phyloP scores from a whole-genome alignment of 345 rosid species.

The Salix brachista region DNA sequence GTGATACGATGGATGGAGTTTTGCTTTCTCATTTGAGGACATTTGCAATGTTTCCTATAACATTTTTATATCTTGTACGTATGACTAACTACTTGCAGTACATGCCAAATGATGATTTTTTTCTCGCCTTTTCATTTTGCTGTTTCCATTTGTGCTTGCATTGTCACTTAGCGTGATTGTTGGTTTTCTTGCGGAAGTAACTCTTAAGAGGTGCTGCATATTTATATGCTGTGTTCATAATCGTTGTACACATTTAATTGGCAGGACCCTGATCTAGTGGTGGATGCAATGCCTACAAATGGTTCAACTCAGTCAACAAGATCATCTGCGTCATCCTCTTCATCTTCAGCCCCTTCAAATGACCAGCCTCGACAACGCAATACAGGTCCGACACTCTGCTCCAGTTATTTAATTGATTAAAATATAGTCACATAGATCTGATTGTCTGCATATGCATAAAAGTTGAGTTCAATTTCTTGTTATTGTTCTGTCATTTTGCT shows the following conservation, averaged over 20 bases:
- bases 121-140: not conserved
- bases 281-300: slow-evolving; percentile 69
- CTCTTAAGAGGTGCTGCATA: not conserved
- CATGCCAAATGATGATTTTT: not conserved
- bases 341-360: slow-evolving; percentile 42
- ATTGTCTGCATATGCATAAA: not conserved
- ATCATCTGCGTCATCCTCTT: slow-evolving; percentile 53
- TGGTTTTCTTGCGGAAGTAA: not conserved
- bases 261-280: slow-evolving; percentile 86
- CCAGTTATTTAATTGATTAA: not conserved
- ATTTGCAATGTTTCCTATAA: not conserved
- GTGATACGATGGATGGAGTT: not conserved
- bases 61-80: not conserved
- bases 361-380: slow-evolving; percentile 49
- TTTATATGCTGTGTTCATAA: not conserved
- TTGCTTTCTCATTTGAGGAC: not conserved
- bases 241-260: not conserved
- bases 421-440: not conserved
- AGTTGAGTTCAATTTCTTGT: not conserved
- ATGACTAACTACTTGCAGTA: not conserved
- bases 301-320: slow-evolving; percentile 59
- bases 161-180: not conserved
- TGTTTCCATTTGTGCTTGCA: not conserved
- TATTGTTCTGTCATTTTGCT: not conserved
- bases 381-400: slow-evolving; percentile 37